phyloP scores from a whole-genome alignment of 202 grass and related monocot species.

The Hordeum pubiflorum region DNA sequence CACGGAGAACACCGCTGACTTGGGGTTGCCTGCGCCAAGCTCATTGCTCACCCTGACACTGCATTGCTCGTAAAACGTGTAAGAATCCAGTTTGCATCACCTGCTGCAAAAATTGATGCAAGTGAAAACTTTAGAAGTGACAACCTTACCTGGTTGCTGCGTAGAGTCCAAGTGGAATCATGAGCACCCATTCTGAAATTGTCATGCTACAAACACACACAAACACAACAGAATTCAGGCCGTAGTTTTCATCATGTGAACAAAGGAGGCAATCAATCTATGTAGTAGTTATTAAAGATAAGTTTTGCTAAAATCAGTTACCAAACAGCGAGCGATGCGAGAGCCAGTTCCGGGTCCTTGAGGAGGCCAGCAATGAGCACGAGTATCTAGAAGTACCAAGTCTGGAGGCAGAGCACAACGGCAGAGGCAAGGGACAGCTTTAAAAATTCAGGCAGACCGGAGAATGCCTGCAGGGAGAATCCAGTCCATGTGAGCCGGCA shows the following conservation, averaged over 20 bases:
- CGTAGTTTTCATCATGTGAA: background rate
- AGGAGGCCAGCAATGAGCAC: conserved; percentile 62
- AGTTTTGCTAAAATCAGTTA: background rate
- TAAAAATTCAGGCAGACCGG: conserved; percentile 35
- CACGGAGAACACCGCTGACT: conserved; percentile 54
- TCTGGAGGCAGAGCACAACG: conserved; percentile 56
- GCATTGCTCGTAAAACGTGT: background rate
- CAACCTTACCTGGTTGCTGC: conserved; percentile 52
- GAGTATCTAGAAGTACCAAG: conserved; percentile 70
- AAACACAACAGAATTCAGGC: background rate
- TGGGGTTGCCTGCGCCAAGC: conserved; percentile 65
- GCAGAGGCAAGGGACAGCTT: conserved; percentile 42
- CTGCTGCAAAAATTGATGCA: background rate
- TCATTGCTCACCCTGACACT: conserved; percentile 80
- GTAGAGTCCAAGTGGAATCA: conserved; percentile 76
- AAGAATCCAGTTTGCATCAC: background rate
- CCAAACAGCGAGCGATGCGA: conserved; percentile 55
- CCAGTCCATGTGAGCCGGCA: conserved; percentile 50
- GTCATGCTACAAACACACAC: conserved; percentile 48
- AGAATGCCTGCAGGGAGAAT: conserved; percentile 38
- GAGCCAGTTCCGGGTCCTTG: conserved; percentile 42
- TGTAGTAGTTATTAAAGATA: no score
- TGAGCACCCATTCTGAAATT: conserved; percentile 62
- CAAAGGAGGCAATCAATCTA: background rate
- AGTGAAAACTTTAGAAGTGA: background rate